phyloP scores from a whole-genome alignment of 352 stramenopile genomes.

The Pythium phragmiticola region DNA sequence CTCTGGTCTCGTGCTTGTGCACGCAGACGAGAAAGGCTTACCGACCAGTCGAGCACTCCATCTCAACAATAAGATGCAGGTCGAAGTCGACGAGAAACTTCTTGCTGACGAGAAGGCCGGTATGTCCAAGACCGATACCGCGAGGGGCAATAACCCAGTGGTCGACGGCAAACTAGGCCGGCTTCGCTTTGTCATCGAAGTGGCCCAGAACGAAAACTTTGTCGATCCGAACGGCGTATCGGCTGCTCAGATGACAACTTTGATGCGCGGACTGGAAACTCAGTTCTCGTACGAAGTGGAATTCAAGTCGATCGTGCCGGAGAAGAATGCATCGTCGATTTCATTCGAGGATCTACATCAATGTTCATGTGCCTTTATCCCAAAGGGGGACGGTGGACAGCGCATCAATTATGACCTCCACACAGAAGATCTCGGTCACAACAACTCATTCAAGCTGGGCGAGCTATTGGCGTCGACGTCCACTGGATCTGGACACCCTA shows the following conservation, averaged over 20 bases:
- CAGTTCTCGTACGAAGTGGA: constrained; percentile 50
- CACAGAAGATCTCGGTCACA: constrained; percentile 41
- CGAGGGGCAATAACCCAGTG: constrained; percentile 38
- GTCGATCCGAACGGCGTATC: constrained; percentile 31
- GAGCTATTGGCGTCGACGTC: constrained; percentile 33
- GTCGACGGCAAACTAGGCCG: constrained; percentile 52
- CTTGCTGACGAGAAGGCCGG: constrained; percentile 32
- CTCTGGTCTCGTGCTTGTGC: constrained; percentile 44
- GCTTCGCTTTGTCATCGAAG: constrained; percentile 49
- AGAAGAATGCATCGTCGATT: background rate
- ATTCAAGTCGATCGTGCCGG: constrained; percentile 22
- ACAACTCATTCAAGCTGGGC: constrained; percentile 34
- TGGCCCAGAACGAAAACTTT: constrained; percentile 64
- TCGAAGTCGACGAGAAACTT: constrained; percentile 55
- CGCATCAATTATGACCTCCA: constrained; percentile 46
- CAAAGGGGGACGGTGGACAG: constrained; percentile 44
- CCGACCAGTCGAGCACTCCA: constrained; percentile 32
- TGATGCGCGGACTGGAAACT: constrained; percentile 34
- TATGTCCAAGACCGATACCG: constrained; percentile 31
- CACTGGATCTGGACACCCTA: background rate
- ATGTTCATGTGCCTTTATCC: constrained; percentile 47
- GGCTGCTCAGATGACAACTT: constrained; percentile 18
- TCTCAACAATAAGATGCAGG: constrained; percentile 36
- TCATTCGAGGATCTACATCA: constrained; percentile 33
- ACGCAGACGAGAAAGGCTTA: constrained; percentile 38